Conservation (phyloP, 768 basidiomycete genomes). For the Tubosaeta sp. region DNA sequence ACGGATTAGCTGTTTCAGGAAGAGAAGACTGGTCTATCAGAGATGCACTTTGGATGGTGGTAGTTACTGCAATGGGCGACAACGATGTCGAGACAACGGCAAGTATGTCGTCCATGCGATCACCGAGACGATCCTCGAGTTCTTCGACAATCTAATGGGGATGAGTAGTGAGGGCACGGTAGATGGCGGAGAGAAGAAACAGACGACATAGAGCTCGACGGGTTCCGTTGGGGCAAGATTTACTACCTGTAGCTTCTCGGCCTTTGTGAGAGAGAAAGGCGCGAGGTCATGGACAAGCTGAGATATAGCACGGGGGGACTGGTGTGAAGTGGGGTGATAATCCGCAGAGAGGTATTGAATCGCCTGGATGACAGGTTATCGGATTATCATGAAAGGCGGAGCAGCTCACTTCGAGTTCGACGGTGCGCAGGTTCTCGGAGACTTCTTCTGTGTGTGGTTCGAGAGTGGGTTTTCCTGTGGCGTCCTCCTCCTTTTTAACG, state of each 20-base stretch:
- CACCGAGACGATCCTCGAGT: conserved; percentile 75
- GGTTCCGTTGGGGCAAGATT: conserved; percentile 79
- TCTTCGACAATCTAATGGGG: conserved; percentile 83
- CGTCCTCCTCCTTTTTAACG: conserved; percentile 75
- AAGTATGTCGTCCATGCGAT: conserved; percentile 65
- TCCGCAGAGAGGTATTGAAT: conserved; percentile 79
- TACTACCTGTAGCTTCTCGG: conserved; percentile 89
- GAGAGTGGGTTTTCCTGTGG: conserved; percentile 31
- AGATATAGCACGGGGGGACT: conserved; percentile 61
- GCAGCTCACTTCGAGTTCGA: conserved; percentile 63
- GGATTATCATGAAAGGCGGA: neutral
- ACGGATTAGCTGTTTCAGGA: conserved; percentile 8
- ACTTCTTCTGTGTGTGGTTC: conserved; percentile 49
- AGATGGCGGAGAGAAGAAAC: conserved; percentile 26
- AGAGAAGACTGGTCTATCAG: neutral
- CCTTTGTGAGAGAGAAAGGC: conserved; percentile 74
- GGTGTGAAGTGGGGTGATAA: conserved; percentile 62
- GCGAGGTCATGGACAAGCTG: conserved; percentile 64
- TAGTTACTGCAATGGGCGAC: conserved; percentile 6
- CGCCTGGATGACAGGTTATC: conserved; percentile 46
- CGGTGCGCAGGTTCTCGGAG: conserved; percentile 76
- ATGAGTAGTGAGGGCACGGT: neutral
- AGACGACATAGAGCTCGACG: conserved; percentile 86
- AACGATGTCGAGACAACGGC: conserved; percentile 47
- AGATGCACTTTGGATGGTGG: neutral